Conservation (phyloP, 495 filamentous ascomycete genomes). For the Beverwykella pulmonaria region DNA sequence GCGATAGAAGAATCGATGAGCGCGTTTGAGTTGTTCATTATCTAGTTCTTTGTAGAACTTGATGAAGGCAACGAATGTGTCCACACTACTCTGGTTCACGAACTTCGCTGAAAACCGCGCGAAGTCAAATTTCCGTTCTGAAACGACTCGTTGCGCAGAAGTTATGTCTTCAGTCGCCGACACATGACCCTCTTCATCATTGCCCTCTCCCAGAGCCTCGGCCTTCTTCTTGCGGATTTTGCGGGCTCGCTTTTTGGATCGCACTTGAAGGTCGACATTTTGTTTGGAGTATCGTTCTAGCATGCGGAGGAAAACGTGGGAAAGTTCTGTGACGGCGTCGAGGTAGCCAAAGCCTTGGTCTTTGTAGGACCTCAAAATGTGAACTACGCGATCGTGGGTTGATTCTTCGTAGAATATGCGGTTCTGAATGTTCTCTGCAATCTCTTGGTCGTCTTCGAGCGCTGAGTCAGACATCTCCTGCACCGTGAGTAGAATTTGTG, state of each 20-base stretch:
- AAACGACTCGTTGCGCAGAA: conserved; percentile 66
- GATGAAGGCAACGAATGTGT: conserved; percentile 84
- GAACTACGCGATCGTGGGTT: conserved; percentile 82
- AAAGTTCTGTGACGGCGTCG: conserved; percentile 87
- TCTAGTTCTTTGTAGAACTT: conserved; percentile 81
- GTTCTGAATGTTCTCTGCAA: conserved; percentile 95
- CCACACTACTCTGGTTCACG: conserved; percentile 77
- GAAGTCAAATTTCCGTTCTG: conserved; percentile 94
- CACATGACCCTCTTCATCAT: conserved; percentile 43
- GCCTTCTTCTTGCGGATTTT: conserved; percentile 65
- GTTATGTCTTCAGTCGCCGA: conserved; percentile 72
- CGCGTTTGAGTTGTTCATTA: conserved; percentile 81
- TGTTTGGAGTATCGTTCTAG: conserved; percentile 92
- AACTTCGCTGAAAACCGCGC: conserved; percentile 78
- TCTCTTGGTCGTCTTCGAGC: conserved; percentile 92
- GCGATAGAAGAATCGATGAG: conserved; percentile 92
- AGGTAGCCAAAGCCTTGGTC: conserved; percentile 93
- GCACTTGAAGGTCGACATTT: conserved; percentile 89
- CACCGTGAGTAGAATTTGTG: conserved; percentile 82
- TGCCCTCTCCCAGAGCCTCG: conserved; percentile 35
- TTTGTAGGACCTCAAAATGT: conserved; percentile 79
- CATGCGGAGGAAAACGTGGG: conserved; percentile 88
- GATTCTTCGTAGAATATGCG: conserved; percentile 98
- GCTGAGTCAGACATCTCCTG: conserved; percentile 88
- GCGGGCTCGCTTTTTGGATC: conserved; percentile 69